Evolutionary conservation across 495 filamentous ascomycete genomes (phyloP).

Genomic region (Cercophora samala): DNA sequence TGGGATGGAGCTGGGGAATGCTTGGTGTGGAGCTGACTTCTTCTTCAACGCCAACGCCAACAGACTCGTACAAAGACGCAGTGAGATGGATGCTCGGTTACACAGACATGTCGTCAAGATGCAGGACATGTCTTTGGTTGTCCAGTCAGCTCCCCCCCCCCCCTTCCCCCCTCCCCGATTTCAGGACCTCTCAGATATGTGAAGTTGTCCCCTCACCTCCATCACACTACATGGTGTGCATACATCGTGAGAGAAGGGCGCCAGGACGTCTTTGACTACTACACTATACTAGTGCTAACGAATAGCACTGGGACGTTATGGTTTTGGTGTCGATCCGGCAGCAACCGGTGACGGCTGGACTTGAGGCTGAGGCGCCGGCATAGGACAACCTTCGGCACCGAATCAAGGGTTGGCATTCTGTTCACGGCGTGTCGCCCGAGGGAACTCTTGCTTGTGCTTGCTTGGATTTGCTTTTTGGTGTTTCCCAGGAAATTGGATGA

Average conservation of each 20-base stretch:
- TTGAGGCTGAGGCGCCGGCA: constrained; percentile 1
- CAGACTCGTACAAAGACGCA: background rate
- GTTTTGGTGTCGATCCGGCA: constrained; percentile 13
- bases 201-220: no score
- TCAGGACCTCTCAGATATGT: background rate
- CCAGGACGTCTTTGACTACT: background rate
- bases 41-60: background rate
- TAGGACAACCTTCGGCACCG: background rate
- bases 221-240: no score
- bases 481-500: constrained; percentile 2
- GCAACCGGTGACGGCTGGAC: constrained; percentile 8
- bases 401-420: background rate
- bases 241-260: background rate
- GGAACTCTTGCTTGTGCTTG: no score
- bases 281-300: background rate
- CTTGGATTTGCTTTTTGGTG: background rate
- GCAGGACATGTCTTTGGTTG: background rate
- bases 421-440: background rate
- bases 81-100: background rate
- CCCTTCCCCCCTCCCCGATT: background rate
- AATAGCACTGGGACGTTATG: background rate
- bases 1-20: background rate
- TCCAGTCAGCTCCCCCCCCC: background rate
- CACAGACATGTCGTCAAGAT: background rate
- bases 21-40: background rate